Evolutionary conservation across 164 flowering plant genomes (phyloP).

Genomic region (Platanus orientalis): DNA sequence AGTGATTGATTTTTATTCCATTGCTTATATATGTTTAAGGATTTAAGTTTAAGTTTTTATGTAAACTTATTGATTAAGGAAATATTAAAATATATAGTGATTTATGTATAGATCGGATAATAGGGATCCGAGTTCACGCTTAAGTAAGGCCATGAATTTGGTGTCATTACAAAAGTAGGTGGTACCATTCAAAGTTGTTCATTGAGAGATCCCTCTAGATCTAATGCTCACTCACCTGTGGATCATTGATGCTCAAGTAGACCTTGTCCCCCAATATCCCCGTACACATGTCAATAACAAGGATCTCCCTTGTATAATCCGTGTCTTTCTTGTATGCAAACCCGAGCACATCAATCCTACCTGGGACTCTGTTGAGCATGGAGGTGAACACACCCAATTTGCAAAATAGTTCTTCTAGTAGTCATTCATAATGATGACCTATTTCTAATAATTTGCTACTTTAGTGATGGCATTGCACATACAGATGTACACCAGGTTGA

Average conservation of each 20-base stretch:
- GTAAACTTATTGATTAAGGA: no score
- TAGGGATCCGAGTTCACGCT: no score
- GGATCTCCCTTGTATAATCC: constrained; percentile 64
- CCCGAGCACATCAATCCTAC: constrained; percentile 54
- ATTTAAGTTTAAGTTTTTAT: no score
- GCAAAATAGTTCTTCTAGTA: constrained; percentile 59
- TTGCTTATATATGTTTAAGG: no score
- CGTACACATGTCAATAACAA: constrained; percentile 61
- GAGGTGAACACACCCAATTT: constrained; percentile 53
- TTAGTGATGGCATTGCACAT: constrained; percentile 69
- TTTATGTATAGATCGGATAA: no score
- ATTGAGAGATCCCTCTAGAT: constrained; percentile 65
- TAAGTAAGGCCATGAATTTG: no score
- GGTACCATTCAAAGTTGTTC: constrained; percentile 87
- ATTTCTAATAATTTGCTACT: constrained; percentile 63
- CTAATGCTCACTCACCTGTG: constrained; percentile 71
- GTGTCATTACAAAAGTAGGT: no score
- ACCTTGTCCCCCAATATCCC: constrained; percentile 69
- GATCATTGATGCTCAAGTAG: constrained; percentile 68
- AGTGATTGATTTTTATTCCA: no score
- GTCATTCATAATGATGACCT: constrained; percentile 56
- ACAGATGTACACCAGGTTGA: constrained; percentile 59
- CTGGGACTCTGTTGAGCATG: constrained; percentile 59
- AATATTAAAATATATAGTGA: no score
- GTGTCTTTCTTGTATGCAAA: constrained; percentile 72